These are phyloP conservation scores for Lactarius trivialis DNA, from an alignment of 768 basidiomycete species.

Conservation along the genomic window DNA sequence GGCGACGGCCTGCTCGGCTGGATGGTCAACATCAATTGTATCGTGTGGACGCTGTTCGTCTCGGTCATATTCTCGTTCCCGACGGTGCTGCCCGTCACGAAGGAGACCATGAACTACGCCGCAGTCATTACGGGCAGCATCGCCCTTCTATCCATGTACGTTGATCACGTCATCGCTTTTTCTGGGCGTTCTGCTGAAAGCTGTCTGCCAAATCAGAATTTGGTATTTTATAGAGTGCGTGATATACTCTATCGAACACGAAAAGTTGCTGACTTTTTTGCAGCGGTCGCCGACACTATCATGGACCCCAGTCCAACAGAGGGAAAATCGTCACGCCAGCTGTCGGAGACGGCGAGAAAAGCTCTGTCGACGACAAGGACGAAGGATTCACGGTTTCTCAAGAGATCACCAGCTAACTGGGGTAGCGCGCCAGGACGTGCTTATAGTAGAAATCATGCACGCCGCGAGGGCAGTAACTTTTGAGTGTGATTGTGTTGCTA, in stretches of 20 bases:
- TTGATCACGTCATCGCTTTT: background rate
- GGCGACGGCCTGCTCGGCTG: conserved; percentile 59
- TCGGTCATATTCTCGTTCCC: conserved; percentile 70
- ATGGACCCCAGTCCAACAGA: conserved; percentile 14
- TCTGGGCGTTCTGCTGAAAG: too few relatives aligned
- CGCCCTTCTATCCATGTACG: conserved; percentile 31
- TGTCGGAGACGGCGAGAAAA: background rate
- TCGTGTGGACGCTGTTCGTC: conserved; percentile 63
- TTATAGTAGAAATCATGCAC: background rate
- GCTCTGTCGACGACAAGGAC: background rate
- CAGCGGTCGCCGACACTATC: conserved; percentile 23
- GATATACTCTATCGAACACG: too few relatives aligned
- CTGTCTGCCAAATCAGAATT: conserved; percentile 9
- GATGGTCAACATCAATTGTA: conserved; percentile 57
- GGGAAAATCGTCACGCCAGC: background rate
- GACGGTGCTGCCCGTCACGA: conserved; percentile 60
- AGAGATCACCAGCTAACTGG: background rate
- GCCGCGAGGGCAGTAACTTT: too few relatives aligned
- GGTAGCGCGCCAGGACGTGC: background rate
- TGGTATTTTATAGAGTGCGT: conserved; percentile 27
- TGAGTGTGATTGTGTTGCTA: background rate
- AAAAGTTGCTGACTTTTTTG: background rate
- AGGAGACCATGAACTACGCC: conserved; percentile 75
- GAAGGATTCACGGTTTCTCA: background rate
- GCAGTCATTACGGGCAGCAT: conserved; percentile 41